Percentiles rank a stretch among this genome's conserved stretches.
Conservation (phyloP, 2,329 filamentous ascomycete genomes). For the Pochonia chlamydosporia region DNA sequence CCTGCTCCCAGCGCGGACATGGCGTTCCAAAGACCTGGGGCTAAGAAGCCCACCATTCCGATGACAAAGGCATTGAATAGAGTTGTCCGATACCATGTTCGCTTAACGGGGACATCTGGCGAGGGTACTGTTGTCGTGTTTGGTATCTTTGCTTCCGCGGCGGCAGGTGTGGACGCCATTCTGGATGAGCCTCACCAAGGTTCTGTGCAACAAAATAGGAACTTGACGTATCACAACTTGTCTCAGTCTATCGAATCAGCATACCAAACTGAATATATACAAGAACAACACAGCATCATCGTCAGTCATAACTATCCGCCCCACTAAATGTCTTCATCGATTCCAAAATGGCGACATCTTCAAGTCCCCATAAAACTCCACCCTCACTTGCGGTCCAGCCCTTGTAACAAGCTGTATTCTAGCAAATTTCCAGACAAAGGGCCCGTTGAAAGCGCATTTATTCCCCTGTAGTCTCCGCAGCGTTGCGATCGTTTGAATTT, state of each 20-base stretch:
- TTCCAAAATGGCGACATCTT: background rate
- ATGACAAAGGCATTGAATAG: conserved; percentile 50
- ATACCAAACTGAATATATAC: too few relatives aligned
- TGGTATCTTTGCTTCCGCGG: background rate
- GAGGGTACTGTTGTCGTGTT: background rate
- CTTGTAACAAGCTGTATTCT: too few relatives aligned
- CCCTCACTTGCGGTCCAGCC: background rate
- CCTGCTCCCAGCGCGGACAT: conserved; percentile 2
- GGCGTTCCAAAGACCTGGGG: conserved; percentile 42
- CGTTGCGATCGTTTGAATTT: too few relatives aligned
- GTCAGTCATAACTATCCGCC: too few relatives aligned
- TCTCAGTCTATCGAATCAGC: too few relatives aligned
- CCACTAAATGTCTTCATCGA: background rate
- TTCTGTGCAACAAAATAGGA: too few relatives aligned
- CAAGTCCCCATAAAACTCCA: background rate
- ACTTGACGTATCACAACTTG: too few relatives aligned
- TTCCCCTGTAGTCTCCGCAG: too few relatives aligned
- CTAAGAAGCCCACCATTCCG: conserved; percentile 45
- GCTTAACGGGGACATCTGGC: background rate
- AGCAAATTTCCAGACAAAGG: too few relatives aligned
- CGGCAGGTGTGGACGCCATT: background rate
- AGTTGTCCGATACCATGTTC: conserved; percentile 43
- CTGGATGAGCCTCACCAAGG: background rate
- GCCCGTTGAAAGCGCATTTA: too few relatives aligned
- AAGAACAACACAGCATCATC: too few relatives aligned